Evolutionary conservation across 202 grass and related monocot species (phyloP), one percentile per base, ranked within the genome.

Genomic region (Dendrocalamus latiflorus): DNA sequence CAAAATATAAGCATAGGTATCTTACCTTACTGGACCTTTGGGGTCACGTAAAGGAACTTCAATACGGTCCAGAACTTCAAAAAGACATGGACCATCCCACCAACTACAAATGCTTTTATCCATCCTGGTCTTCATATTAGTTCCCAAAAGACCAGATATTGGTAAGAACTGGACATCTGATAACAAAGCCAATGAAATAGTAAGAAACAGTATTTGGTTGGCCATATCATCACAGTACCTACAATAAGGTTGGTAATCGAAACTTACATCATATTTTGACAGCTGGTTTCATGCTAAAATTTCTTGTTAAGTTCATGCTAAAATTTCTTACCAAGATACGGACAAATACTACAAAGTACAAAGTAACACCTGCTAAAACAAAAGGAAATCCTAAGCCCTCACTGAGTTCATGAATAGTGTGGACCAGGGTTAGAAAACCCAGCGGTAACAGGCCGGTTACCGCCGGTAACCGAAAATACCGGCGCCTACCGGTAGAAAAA

Each of bases 111-210:
- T 74, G 20, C 79, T 85, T 77, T 88, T 88, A 24, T 93, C 87
- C 59, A 93, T 3, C n/a, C 66, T 39, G 17, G 76, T 89, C 76
- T 85, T 90, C 78, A 93, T 90, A 78, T 90, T 93, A 36, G 41
- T 43, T 47, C 91, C 91, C 72, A 93, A 2, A 41, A 93, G 84
- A 55, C 91, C 91, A 85, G 81, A 88, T 10, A 90, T 85, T 36
- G 91, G 87, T 42, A 93, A 82, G 59, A 90, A 93, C 56, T 93
- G 87, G 21, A 93, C 87, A 79, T 93, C 91, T 90, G 84, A 36
- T 17, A 58, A 83, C 41, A 77, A 80, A 26, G 50, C 5, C 47
- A 82, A 72, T 22, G 5, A 83, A 34, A 62, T 69, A 42, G 13
- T 64, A 64, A 18, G 24, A 50, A 71, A 88, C 12, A 38, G 18